Conservation (phyloP, 345 rosid genomes). For the Euphorbia peplus region DNA sequence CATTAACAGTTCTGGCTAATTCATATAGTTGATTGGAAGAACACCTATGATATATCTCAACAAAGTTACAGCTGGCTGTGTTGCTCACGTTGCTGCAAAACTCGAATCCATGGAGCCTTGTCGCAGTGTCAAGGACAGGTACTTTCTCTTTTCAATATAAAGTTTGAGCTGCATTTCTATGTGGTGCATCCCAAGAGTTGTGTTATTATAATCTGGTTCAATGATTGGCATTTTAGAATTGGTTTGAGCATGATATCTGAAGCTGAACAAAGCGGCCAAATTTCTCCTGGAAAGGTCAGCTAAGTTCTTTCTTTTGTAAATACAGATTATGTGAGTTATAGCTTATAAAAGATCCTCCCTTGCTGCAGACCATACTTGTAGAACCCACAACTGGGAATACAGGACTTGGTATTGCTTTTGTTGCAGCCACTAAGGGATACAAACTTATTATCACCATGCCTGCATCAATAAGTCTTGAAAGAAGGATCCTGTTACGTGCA, state of each 20-base stretch:
- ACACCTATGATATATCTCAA: slow-evolving; percentile 95
- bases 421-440: slow-evolving; percentile 82
- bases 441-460: slow-evolving; percentile 88
- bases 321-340: not conserved
- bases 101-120: slow-evolving; percentile 99
- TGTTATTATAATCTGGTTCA: slow-evolving; percentile 9
- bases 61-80: slow-evolving; percentile 68
- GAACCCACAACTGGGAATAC: slow-evolving; percentile 93
- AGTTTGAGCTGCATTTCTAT: not conserved
- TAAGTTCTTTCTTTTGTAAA: not conserved
- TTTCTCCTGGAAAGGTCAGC: slow-evolving; percentile 74
- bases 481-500: slow-evolving; percentile 79
- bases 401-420: slow-evolving; percentile 87
- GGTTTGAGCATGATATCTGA: slow-evolving; percentile 80
- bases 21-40: slow-evolving; percentile 75
- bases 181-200: not conserved
- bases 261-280: slow-evolving; percentile 78
- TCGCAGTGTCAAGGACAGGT: slow-evolving; percentile 93
- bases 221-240: slow-evolving; percentile 48
- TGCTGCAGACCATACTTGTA: slow-evolving; percentile 60
- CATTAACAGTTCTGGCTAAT: slow-evolving; percentile 27
- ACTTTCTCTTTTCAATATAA: slow-evolving; percentile 8
- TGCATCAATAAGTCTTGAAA: slow-evolving; percentile 76
- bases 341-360: not conserved
- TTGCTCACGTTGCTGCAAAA: slow-evolving; percentile 83